phyloP scores from a whole-genome alignment of 2,329 filamentous ascomycete genomes.

The Microsporum audouinii region DNA sequence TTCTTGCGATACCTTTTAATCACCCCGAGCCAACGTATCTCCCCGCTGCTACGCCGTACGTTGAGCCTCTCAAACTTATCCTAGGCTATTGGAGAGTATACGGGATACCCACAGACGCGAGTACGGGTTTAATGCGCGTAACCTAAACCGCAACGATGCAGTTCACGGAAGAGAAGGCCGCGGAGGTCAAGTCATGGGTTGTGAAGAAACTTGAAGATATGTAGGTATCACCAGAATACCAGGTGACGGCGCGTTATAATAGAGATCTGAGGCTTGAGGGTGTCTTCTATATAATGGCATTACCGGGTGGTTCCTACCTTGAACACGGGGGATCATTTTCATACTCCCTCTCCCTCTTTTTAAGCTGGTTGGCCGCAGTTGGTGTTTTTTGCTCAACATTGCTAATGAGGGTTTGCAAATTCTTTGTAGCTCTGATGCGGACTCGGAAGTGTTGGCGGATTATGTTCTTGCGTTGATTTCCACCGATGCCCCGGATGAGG shows the following conservation, averaged over 20 bases:
- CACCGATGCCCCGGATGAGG: slow-evolving; percentile 44
- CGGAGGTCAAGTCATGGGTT: slow-evolving; percentile 47
- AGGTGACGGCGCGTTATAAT: neutral
- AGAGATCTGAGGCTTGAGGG: neutral
- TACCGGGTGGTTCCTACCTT: neutral
- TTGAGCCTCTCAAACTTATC: neutral
- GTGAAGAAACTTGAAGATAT: slow-evolving; percentile 48
- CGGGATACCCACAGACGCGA: neutral
- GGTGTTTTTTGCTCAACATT: neutral
- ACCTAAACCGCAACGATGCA: slow-evolving; percentile 34
- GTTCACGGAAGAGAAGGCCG: slow-evolving; percentile 43
- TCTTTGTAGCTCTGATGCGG: slow-evolving; percentile 45
- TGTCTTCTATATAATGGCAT: neutral
- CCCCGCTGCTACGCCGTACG: neutral
- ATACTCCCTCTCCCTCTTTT: neutral
- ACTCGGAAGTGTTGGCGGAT: slow-evolving; percentile 50
- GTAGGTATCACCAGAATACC: slow-evolving; percentile 29
- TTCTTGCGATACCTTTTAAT: neutral
- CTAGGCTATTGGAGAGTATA: neutral
- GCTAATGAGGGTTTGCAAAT: neutral
- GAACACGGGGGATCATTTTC: neutral
- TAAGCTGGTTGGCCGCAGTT: neutral
- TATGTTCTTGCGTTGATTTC: slow-evolving; percentile 50
- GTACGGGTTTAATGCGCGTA: neutral
- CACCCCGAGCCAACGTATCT: neutral